Evolutionary conservation across 2,329 filamentous ascomycete genomes (phyloP).

Genomic region (Colletotrichum chrysophilum): DNA sequence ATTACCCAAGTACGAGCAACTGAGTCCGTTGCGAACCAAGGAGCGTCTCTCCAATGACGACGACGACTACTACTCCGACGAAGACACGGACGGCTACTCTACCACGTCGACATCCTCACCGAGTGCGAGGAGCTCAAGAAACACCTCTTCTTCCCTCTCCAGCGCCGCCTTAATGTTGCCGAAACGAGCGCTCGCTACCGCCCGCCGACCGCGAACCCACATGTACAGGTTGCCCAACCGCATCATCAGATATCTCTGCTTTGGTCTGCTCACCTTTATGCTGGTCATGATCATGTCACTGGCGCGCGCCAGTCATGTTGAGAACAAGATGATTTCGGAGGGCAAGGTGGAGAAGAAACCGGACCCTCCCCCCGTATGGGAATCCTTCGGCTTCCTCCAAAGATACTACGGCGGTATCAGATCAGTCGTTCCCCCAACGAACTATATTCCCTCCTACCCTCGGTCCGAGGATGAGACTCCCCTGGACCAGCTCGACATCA

Average conservation of each 20-base stretch:
- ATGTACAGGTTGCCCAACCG: constrained; percentile 73
- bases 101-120: constrained; percentile 48
- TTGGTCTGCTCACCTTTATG: constrained; percentile 71
- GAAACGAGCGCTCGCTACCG: constrained; percentile 37
- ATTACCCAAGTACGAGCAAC: constrained; percentile 57
- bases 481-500: constrained; percentile 43
- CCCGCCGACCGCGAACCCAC: constrained; percentile 37
- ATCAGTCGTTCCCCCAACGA: constrained; percentile 66
- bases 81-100: constrained; percentile 46
- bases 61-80: constrained; percentile 50
- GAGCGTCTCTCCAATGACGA: constrained; percentile 59
- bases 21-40: constrained; percentile 39
- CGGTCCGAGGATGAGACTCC: constrained; percentile 63
- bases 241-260: constrained; percentile 79
- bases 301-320: constrained; percentile 74
- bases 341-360: constrained; percentile 64
- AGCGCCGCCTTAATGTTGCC: constrained; percentile 50
- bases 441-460: constrained; percentile 85
- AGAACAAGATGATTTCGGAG: constrained; percentile 65
- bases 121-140: constrained; percentile 59
- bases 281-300: constrained; percentile 79
- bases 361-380: constrained; percentile 75
- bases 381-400: constrained; percentile 82
- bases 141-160: constrained; percentile 49
- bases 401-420: constrained; percentile 90